Percentiles rank a stretch among this genome's conserved stretches.
These are phyloP conservation scores for Rubus parviflorus DNA, from an alignment of 306 rosid species.

Conservation along the genomic window DNA sequence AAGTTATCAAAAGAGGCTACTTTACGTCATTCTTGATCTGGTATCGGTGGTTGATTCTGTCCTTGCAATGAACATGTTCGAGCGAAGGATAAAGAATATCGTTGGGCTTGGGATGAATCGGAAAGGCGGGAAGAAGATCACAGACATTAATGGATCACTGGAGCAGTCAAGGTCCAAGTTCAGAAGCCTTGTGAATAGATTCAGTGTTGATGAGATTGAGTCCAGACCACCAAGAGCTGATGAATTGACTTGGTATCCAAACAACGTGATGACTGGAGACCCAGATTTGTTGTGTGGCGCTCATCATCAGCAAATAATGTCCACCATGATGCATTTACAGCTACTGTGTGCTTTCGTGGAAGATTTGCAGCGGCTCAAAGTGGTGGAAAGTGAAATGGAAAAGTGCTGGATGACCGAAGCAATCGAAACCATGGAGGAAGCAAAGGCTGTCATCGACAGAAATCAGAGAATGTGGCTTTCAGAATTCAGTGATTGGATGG, in stretches of 20 bases:
- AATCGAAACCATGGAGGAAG: neutral
- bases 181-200: slow-evolving; percentile 3
- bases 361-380: neutral
- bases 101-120: neutral
- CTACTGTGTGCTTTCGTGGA: slow-evolving; percentile 5
- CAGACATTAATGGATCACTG: neutral
- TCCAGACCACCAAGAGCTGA: neutral
- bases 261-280: no score
- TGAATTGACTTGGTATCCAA: neutral
- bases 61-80: neutral
- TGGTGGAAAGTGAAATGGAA: slow-evolving; percentile 9
- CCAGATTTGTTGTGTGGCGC: neutral
- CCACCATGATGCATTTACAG: neutral
- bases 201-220: neutral
- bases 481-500: neutral
- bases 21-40: neutral
- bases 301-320: neutral
- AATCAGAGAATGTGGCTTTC: neutral
- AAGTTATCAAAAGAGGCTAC: neutral
- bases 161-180: slow-evolving; percentile 7
- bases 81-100: neutral
- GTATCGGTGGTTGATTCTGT: neutral
- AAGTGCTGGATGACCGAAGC: slow-evolving; percentile 5
- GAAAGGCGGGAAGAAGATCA: neutral
- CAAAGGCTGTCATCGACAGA: neutral